phyloP scores from a whole-genome alignment of 179 eudicot species.

The Silene noctiflora region DNA sequence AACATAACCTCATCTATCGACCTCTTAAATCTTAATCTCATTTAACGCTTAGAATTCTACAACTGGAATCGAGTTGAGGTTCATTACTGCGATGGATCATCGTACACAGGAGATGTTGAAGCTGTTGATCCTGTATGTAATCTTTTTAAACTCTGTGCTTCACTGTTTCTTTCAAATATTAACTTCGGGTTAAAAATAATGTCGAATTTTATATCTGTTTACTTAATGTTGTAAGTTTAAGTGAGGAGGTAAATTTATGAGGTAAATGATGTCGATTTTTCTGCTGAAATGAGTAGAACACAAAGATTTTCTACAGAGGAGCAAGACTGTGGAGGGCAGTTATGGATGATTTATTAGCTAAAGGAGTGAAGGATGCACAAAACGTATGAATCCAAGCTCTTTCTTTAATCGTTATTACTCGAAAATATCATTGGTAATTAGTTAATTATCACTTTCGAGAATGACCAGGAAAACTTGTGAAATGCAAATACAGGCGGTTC shows the following conservation, averaged over 20 bases:
- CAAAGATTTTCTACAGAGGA: conserved; percentile 49
- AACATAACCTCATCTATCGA: no score
- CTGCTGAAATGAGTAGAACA: conserved; percentile 27
- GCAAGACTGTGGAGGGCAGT: conserved; percentile 52
- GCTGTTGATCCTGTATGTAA: conserved; percentile 64
- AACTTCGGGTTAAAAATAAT: no score
- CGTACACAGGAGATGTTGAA: conserved; percentile 74
- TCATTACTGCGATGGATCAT: conserved; percentile 76
- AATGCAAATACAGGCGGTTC: conserved; percentile 59
- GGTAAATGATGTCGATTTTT: no score
- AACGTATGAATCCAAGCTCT: no score
- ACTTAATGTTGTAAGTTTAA: no score
- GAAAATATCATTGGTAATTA: no score
- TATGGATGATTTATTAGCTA: conserved; percentile 47
- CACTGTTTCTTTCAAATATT: background rate
- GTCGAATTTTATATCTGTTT: no score
- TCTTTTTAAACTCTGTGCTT: background rate
- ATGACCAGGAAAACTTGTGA: no score
- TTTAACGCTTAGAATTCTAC: conserved; percentile 77
- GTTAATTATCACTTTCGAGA: no score
- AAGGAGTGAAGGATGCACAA: conserved; percentile 54
- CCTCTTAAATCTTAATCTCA: no score
- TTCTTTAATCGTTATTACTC: no score
- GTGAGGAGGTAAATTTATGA: no score
- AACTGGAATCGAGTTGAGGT: conserved; percentile 71